Evolutionary conservation across 805 yeast species (phyloP).

Genomic region (Yarrowia sp.): DNA sequence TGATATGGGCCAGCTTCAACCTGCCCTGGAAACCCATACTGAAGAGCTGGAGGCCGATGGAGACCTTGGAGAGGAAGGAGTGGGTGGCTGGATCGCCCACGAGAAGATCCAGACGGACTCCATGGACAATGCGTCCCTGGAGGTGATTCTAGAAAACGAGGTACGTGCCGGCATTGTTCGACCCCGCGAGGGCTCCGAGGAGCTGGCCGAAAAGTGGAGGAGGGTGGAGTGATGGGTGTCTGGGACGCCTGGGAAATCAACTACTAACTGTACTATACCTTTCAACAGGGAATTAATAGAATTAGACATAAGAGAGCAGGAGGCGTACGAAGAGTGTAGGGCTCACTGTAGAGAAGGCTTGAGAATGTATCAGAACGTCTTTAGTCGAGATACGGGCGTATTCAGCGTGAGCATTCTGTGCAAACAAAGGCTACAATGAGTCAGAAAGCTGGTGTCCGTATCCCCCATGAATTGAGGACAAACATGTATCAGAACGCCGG

Average conservation of each 20-base stretch:
- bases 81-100: slow-evolving; percentile 32
- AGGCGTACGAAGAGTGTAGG: background rate
- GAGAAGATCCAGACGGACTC: slow-evolving; percentile 25
- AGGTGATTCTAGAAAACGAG: slow-evolving; percentile 21
- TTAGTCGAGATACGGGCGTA: too few relatives aligned
- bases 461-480: too few relatives aligned
- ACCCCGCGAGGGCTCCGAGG: slow-evolving; percentile 25
- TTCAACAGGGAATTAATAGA: slow-evolving; percentile 38
- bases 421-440: too few relatives aligned
- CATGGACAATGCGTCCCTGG: slow-evolving; percentile 27
- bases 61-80: slow-evolving; percentile 24
- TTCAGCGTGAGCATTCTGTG: too few relatives aligned
- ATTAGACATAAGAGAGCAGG: background rate
- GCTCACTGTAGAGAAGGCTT: too few relatives aligned
- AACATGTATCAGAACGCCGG: too few relatives aligned
- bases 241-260: slow-evolving; percentile 8
- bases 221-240: slow-evolving; percentile 11
- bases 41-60: slow-evolving; percentile 27
- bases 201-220: slow-evolving; percentile 26
- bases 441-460: too few relatives aligned
- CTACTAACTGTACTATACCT: slow-evolving; percentile 39
- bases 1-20: slow-evolving; percentile 3
- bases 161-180: slow-evolving; percentile 25
- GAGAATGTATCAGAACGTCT: too few relatives aligned
- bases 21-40: slow-evolving; percentile 14